Percentiles rank a stretch among this genome's conserved stretches.
These are phyloP conservation scores for Monilinia polystroma DNA, from an alignment of 2,329 filamentous ascomycete species.

Conservation along the genomic window DNA sequence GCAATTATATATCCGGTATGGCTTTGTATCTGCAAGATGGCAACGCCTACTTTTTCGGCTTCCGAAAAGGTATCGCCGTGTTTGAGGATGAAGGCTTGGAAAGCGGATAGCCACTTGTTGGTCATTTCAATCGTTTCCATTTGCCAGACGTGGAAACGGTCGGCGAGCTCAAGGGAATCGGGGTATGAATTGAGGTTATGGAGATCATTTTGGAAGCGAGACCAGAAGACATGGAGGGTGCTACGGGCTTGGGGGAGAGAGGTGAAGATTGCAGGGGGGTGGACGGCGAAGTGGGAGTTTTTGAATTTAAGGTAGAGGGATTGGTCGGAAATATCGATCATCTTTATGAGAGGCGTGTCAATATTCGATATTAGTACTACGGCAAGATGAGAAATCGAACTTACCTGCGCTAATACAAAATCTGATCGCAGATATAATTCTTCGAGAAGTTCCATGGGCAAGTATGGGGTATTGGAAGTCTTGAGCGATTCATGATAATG, in stretches of 20 bases:
- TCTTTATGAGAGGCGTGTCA: slow-evolving; percentile 2
- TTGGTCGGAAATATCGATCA: slow-evolving; percentile 1
- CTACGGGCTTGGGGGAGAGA: slow-evolving; percentile 53
- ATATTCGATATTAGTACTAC: not conserved
- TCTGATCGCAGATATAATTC: slow-evolving; percentile 30
- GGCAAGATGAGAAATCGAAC: slow-evolving; percentile 4
- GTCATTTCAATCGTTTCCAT: slow-evolving; percentile 49
- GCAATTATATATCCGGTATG: slow-evolving; percentile 42
- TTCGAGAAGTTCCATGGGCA: slow-evolving; percentile 26
- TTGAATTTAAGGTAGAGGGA: slow-evolving; percentile 15
- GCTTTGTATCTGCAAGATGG: slow-evolving; percentile 59
- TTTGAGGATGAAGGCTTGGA: slow-evolving; percentile 53
- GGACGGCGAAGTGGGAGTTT: not conserved
- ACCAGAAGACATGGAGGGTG: slow-evolving; percentile 55
- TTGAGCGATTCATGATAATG: slow-evolving; percentile 23
- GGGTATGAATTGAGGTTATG: slow-evolving; percentile 42
- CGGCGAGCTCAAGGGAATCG: slow-evolving; percentile 46
- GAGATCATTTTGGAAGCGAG: not conserved
- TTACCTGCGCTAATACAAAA: slow-evolving; percentile 28
- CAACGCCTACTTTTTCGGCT: slow-evolving; percentile 54
- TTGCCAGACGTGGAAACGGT: slow-evolving; percentile 25
- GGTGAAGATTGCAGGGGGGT: slow-evolving; percentile 42
- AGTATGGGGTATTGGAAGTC: slow-evolving; percentile 24
- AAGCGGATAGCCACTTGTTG: slow-evolving; percentile 55
- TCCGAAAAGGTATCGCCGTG: slow-evolving; percentile 48